Percentiles rank a stretch among this genome's conserved stretches.
These are phyloP conservation scores for Monosporascus sp. DNA, from an alignment of 2,329 filamentous ascomycete genomes.

Conservation along the genomic window DNA sequence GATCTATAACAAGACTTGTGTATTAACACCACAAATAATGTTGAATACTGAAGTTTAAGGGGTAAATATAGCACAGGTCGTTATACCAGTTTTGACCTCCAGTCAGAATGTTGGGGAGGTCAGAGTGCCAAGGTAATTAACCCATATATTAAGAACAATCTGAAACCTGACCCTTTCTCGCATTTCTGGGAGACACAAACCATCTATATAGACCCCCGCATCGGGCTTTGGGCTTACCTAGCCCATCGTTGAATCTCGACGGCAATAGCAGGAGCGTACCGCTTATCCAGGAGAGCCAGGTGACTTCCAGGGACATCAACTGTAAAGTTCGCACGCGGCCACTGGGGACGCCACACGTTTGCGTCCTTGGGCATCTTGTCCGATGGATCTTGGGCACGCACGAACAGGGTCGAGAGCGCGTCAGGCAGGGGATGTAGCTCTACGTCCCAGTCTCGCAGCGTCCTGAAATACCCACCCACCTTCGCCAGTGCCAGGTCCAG, in stretches of 20 bases:
- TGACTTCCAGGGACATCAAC: conserved; percentile 3
- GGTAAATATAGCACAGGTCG: too few relatives aligned
- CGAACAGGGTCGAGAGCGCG: neutral
- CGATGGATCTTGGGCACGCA: too few relatives aligned
- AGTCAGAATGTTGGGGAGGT: too few relatives aligned
- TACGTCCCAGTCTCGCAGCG: conserved; percentile 1
- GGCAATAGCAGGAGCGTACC: conserved; percentile 2
- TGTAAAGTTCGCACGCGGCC: conserved; percentile 1
- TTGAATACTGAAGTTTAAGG: too few relatives aligned
- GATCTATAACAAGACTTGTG: too few relatives aligned
- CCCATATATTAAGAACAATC: too few relatives aligned
- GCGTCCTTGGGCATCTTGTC: neutral
- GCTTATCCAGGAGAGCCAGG: conserved; percentile 3
- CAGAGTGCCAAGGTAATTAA: too few relatives aligned
- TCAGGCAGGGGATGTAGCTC: conserved; percentile 3
- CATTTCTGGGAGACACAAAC: too few relatives aligned
- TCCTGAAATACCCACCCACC: conserved; percentile 3
- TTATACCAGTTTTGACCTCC: too few relatives aligned
- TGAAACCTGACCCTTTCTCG: too few relatives aligned
- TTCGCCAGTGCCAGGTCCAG: conserved; percentile 3
- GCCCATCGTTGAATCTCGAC: conserved; percentile 2
- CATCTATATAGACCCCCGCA: too few relatives aligned
- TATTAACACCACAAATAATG: too few relatives aligned
- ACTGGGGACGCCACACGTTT: conserved; percentile 1
- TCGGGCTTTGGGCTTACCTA: neutral